Percentiles rank a stretch among this genome's conserved stretches.
Evolutionary conservation across 1,284 basidiomycete genomes (phyloP).

Genomic region (Cryptococcus neoformans): DNA sequence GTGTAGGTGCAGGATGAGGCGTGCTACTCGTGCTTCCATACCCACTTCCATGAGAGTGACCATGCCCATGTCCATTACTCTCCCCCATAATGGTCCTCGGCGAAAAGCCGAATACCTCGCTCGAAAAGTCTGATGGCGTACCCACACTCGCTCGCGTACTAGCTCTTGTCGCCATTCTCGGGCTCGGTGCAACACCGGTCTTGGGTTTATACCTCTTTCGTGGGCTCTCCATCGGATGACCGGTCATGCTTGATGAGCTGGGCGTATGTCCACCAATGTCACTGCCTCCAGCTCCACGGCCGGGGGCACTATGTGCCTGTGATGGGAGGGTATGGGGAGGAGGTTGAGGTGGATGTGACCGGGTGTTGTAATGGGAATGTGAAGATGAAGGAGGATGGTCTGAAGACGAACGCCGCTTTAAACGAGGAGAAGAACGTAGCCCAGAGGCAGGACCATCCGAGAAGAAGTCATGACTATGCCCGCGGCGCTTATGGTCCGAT

Average conservation of each 20-base stretch:
- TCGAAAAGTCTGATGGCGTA: constrained; percentile 7
- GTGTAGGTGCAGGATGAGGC: neutral
- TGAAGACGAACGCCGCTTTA: constrained; percentile 4
- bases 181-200: constrained; percentile 21
- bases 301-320: neutral
- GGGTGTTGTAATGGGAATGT: neutral
- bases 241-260: neutral
- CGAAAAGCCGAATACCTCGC: constrained; percentile 21
- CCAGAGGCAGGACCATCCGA: constrained; percentile 13
- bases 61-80: no score
- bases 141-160: constrained; percentile 6
- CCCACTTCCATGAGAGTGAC: no score
- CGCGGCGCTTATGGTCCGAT: constrained; percentile 8
- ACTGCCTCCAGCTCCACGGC: neutral
- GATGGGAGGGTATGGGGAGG: neutral
- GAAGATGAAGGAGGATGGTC: neutral
- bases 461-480: constrained; percentile 1
- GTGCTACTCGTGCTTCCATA: neutral
- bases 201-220: constrained; percentile 20
- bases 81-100: constrained; percentile 2
- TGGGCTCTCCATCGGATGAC: constrained; percentile 6
- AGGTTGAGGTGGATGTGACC: neutral
- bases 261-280: neutral
- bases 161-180: constrained; percentile 29
- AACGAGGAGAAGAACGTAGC: constrained; percentile 14